These are phyloP conservation scores for Vaccinium vitisidaea DNA, from an alignment of 148 eudicot species.

Conservation along the genomic window DNA sequence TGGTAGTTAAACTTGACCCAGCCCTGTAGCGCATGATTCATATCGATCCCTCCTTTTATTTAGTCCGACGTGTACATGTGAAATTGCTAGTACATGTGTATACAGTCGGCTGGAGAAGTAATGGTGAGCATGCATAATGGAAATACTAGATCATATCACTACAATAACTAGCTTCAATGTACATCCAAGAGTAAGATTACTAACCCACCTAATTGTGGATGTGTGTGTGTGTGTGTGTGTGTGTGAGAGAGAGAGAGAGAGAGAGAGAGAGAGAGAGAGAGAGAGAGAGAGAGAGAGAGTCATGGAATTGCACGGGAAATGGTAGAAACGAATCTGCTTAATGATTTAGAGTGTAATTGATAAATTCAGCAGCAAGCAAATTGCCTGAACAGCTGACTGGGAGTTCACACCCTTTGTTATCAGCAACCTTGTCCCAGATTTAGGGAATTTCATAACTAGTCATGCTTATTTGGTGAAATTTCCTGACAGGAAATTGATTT, in stretches of 20 bases:
- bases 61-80: neutral
- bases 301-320: neutral
- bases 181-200: neutral
- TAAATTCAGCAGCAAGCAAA: slow-evolving; percentile 3
- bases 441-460: slow-evolving; percentile 17
- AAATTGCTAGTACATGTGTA: neutral
- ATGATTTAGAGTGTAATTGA: neutral
- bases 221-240: neutral
- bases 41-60: neutral
- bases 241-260: no score
- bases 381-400: neutral
- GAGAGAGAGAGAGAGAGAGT: no score
- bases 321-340: neutral
- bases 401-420: slow-evolving; percentile 14
- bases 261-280: no score
- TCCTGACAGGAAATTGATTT: slow-evolving; percentile 13
- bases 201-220: neutral
- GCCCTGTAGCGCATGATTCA: neutral
- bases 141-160: neutral
- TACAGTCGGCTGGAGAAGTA: neutral
- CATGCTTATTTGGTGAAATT: slow-evolving; percentile 10
- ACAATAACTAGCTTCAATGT: neutral
- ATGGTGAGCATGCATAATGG: neutral
- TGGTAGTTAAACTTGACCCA: neutral
- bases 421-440: slow-evolving; percentile 13